phyloP scores from a whole-genome alignment of 306 rosid species.

The barrel medic (Medicago truncatula) region DNA sequence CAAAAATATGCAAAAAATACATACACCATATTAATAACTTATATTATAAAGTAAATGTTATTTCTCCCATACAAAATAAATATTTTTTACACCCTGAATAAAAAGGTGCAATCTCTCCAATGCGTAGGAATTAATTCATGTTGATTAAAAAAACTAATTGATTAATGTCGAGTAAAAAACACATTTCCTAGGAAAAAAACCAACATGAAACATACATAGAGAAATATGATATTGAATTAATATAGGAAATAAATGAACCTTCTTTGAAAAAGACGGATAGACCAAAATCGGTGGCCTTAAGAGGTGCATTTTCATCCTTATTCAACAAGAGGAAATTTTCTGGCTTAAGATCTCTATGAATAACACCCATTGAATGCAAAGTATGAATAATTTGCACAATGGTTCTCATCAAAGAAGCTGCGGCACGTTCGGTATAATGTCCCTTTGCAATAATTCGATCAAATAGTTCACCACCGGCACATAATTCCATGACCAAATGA shows the following conservation, averaged over 20 bases:
- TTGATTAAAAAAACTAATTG: no score
- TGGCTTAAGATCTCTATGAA: constrained; percentile 63
- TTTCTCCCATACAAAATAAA: no score
- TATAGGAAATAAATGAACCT: constrained; percentile 40
- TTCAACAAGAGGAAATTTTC: constrained; percentile 59
- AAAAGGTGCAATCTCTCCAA: no score
- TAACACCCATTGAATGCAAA: constrained; percentile 51
- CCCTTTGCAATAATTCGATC: constrained; percentile 50
- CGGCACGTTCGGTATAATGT: constrained; percentile 45
- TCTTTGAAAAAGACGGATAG: constrained; percentile 53
- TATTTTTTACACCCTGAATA: no score
- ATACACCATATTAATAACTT: no score
- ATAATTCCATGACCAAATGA: constrained; percentile 50
- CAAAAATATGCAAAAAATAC: no score
- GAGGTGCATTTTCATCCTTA: constrained; percentile 49
- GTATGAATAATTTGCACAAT: constrained; percentile 44
- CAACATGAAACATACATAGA: background rate
- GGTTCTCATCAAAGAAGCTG: constrained; percentile 47
- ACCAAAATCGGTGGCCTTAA: constrained; percentile 60
- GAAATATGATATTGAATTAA: background rate
- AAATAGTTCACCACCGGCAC: constrained; percentile 48
- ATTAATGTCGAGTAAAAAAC: no score
- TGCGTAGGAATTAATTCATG: no score
- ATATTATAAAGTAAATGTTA: no score
- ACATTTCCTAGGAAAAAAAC: background rate